These are phyloP conservation scores for Rhynchosporium graminicola DNA, from an alignment of 2,329 filamentous ascomycete species.

Conservation along the genomic window DNA sequence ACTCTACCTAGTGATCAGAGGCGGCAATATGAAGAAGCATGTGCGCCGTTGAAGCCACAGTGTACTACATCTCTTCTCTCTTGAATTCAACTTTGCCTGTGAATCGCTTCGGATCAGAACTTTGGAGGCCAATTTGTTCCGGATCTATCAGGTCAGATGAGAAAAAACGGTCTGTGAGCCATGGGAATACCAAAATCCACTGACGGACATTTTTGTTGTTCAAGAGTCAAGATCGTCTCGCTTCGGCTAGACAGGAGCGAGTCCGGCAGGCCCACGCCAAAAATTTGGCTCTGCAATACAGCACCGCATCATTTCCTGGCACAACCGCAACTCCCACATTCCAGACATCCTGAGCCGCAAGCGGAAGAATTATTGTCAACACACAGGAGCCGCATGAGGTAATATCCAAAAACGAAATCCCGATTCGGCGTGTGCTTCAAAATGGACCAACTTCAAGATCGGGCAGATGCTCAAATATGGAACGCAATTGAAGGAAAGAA, in stretches of 20 bases:
- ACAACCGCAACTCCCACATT: conserved; percentile 4
- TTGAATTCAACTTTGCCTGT: too few relatives aligned
- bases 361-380: not conserved
- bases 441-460: conserved; percentile 37
- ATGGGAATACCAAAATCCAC: not conserved
- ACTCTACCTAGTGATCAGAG: not conserved
- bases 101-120: too few relatives aligned
- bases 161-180: not conserved
- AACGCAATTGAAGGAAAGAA: conserved; percentile 41
- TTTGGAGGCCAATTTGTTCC: too few relatives aligned
- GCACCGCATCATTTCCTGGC: not conserved
- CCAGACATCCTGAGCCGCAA: not conserved
- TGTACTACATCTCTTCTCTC: too few relatives aligned
- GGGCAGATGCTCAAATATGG: conserved; percentile 40
- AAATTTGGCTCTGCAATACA: not conserved
- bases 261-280: conserved; percentile 12
- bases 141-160: too few relatives aligned
- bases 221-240: conserved; percentile 13
- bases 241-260: conserved; percentile 7
- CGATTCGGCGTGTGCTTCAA: conserved; percentile 5
- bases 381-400: not conserved
- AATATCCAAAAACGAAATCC: not conserved
- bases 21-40: not conserved
- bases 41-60: not conserved
- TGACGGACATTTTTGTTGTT: not conserved